Evolutionary conservation across 768 basidiomycete species (phyloP).

Genomic region (Cubamyces lactineus): DNA sequence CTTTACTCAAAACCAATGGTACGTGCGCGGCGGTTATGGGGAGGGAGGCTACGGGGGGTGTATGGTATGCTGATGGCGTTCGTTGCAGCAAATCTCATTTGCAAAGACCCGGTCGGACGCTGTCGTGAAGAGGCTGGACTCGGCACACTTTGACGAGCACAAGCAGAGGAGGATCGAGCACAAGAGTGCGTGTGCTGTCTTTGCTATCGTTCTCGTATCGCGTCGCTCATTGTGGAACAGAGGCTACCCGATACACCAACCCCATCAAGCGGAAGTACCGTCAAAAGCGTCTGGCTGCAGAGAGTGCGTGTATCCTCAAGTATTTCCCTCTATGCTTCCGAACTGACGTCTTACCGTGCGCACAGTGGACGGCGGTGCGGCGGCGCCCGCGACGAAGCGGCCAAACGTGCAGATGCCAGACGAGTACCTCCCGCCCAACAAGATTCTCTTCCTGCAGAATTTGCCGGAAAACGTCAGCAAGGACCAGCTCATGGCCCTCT

Average conservation of each 20-base stretch:
- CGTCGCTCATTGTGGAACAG: conserved; percentile 42
- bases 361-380: conserved; percentile 69
- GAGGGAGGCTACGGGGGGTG: neutral
- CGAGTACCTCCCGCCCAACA: conserved; percentile 99
- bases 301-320: conserved; percentile 52
- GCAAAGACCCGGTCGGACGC: conserved; percentile 88
- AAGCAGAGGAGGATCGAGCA: conserved; percentile 73
- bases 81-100: conserved; percentile 88
- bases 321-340: neutral
- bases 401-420: conserved; percentile 97
- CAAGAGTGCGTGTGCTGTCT: conserved; percentile 68
- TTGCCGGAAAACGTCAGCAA: conserved; percentile 92
- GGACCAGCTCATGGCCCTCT: conserved; percentile 87
- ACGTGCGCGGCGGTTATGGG: conserved; percentile 24
- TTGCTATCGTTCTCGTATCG: conserved; percentile 1
- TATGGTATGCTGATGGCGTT: neutral
- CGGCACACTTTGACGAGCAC: conserved; percentile 70
- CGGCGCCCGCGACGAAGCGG: conserved; percentile 69
- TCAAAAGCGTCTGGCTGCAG: conserved; percentile 78
- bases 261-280: conserved; percentile 87
- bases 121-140: conserved; percentile 78
- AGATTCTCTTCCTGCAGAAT: conserved; percentile 97
- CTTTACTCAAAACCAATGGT: conserved; percentile 98
- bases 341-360: neutral
- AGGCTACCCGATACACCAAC: conserved; percentile 83